Conservation (phyloP, 2,329 filamentous ascomycete species). For the Blumeriella jaapii region DNA sequence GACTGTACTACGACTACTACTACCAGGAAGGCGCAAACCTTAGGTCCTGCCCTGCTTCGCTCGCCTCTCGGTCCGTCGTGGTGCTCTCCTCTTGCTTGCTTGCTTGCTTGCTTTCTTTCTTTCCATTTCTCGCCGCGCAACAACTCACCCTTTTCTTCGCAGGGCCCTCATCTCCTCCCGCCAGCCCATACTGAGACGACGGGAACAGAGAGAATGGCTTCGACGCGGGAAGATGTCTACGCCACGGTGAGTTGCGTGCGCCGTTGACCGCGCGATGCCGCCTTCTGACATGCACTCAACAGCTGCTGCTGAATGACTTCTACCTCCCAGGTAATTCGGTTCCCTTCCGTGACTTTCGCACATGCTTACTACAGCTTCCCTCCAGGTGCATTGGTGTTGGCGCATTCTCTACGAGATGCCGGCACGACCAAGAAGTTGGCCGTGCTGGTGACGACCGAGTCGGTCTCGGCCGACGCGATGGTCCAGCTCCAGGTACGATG, state of each 20-base stretch:
- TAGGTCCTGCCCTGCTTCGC: too few species aligned
- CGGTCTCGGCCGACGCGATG: conserved; percentile 63
- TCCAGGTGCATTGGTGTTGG: conserved; percentile 80
- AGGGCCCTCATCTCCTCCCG: background rate
- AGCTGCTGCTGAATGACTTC: conserved; percentile 86
- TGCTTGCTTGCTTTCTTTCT: too few species aligned
- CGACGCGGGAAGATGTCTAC: conserved; percentile 45
- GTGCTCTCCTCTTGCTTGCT: too few species aligned
- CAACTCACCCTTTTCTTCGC: background rate
- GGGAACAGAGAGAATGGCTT: conserved; percentile 31
- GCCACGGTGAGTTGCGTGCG: conserved; percentile 39
- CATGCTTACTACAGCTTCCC: conserved; percentile 17
- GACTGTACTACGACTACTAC: too few species aligned
- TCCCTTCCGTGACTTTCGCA: conserved; percentile 5
- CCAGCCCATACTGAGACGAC: too few species aligned
- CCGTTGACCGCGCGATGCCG: conserved; percentile 9
- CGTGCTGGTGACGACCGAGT: conserved; percentile 71
- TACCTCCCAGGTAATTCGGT: conserved; percentile 74
- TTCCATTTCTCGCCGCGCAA: too few species aligned
- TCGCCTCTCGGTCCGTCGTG: too few species aligned
- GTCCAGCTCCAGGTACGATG: conserved; percentile 58
- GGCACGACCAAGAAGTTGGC: conserved; percentile 78
- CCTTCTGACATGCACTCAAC: conserved; percentile 17
- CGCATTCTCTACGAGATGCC: conserved; percentile 86
- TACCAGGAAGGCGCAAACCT: too few species aligned